Evolutionary conservation across 2,329 filamentous ascomycete genomes (phyloP), one percentile per base, ranked within the genome.

Genomic region (Dothideomycetes sp.): DNA sequence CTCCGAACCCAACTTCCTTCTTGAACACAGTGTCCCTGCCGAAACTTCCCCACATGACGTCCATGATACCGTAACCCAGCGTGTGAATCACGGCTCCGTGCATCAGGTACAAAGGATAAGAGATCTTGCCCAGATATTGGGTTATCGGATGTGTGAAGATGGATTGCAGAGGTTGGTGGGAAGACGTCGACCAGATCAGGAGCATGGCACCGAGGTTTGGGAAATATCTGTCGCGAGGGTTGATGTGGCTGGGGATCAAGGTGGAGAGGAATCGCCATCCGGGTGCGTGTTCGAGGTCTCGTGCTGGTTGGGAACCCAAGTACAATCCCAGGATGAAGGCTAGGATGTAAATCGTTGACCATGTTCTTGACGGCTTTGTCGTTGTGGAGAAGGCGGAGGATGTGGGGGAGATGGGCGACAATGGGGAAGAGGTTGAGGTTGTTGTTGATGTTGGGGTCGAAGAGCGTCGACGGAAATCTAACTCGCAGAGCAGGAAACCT

Each of bases 51-150:
- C 64, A 30, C 63, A 60, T 48, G 73, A 76, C 10, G n/a, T 29
- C 17, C 12, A 38, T 11, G 11, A 28, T 20, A 18, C 24, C 13
- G 48, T 73, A 76, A 6, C 73, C 73, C n/a, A 69, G 47, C 3
- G 66, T 64, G 46, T 75, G 71, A 51, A 72, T 64, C 3, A 69
- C 65, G 3, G 71, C 69, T 2, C 73, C 73, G 52, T 78, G 74
- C 63, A 77, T 70, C 8, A 78, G 64, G 53, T 78, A 78, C 25
- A 78, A 52, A 30, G 73, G 69, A 50, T 73, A 78, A 32, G 71
- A 75, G 46, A 78, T 69, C 52, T 68, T 69, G 44, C 74, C 74
- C 9, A 78, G 59, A 54, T 77, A 78, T 51, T 76, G 73, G 3
- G 73, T 62, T n/a, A 63, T 45, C 1, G 56, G 49, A 2, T 61